A percentile compares a stretch with the other conserved stretches of the same genome.
phyloP scores from a whole-genome alignment of 148 eudicot species.

The Pharnaceum exiguum region DNA sequence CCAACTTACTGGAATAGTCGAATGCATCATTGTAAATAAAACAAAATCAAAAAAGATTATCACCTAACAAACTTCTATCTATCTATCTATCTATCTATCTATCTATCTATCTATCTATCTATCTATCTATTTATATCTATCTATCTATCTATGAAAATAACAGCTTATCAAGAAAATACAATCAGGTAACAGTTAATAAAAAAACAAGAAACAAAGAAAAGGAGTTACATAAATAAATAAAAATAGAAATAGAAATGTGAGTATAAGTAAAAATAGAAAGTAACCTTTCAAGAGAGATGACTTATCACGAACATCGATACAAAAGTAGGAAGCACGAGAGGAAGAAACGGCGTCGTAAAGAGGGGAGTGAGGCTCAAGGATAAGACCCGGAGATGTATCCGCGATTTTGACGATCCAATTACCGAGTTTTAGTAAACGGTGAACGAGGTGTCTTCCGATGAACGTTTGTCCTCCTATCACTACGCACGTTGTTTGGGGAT shows the following conservation, averaged over 20 bases:
- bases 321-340: conserved; percentile 49
- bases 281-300: conserved; percentile 56
- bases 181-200: no score
- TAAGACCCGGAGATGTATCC: conserved; percentile 39
- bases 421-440: conserved; percentile 51
- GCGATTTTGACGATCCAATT: conserved; percentile 76
- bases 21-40: no score
- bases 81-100: no score
- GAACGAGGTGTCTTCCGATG: conserved; percentile 61
- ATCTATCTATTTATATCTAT: no score
- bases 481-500: conserved; percentile 46
- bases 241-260: background rate
- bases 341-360: conserved; percentile 41
- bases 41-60: no score
- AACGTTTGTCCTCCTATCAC: conserved; percentile 73
- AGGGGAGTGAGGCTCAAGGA: conserved; percentile 26
- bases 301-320: conserved; percentile 49
- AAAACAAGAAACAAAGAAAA: no score
- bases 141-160: no score
- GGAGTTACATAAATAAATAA: background rate
- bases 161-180: no score
- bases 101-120: no score
- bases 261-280: background rate
- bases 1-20: no score
- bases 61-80: no score